These are phyloP conservation scores for Leccinum variicolor DNA, from an alignment of 768 basidiomycete species.

Conservation along the genomic window DNA sequence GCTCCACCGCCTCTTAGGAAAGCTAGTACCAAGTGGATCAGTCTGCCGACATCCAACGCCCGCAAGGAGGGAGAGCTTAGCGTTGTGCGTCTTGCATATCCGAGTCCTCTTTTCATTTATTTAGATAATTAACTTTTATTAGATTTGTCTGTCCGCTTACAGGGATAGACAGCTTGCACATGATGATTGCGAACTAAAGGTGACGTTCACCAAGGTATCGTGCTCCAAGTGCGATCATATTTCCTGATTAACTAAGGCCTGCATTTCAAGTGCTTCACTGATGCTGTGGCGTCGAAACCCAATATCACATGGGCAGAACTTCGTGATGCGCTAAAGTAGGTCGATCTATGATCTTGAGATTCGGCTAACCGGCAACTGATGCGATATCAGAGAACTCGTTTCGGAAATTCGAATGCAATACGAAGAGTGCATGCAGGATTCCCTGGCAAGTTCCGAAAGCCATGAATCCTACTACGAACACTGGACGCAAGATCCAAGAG, in stretches of 20 bases:
- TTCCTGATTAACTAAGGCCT: background rate
- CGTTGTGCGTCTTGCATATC: slow-evolving; percentile 11
- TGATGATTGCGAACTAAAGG: slow-evolving; percentile 15
- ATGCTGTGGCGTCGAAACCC: slow-evolving; percentile 7
- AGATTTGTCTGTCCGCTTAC: slow-evolving; percentile 29
- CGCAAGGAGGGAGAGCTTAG: slow-evolving; percentile 12
- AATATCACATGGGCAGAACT: slow-evolving; percentile 21
- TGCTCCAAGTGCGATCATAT: background rate
- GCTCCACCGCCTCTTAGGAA: background rate
- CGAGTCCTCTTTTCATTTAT: background rate
- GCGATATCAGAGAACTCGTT: slow-evolving; percentile 7
- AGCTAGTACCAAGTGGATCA: slow-evolving; percentile 2
- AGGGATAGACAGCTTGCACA: slow-evolving; percentile 23
- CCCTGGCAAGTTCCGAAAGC: background rate
- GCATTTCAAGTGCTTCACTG: slow-evolving; percentile 17
- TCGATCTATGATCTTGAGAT: background rate
- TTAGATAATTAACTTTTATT: background rate
- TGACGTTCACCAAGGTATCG: slow-evolving; percentile 26
- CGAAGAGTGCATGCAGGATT: background rate
- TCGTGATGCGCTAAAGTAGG: slow-evolving; percentile 16
- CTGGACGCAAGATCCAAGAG: slow-evolving; percentile 21
- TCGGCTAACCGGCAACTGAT: background rate
- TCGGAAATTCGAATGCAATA: slow-evolving; percentile 12
- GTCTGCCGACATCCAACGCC: slow-evolving; percentile 3
- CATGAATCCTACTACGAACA: background rate